phyloP scores from a whole-genome alignment of 2,329 filamentous ascomycete species.

The Dendryphion nanum region DNA sequence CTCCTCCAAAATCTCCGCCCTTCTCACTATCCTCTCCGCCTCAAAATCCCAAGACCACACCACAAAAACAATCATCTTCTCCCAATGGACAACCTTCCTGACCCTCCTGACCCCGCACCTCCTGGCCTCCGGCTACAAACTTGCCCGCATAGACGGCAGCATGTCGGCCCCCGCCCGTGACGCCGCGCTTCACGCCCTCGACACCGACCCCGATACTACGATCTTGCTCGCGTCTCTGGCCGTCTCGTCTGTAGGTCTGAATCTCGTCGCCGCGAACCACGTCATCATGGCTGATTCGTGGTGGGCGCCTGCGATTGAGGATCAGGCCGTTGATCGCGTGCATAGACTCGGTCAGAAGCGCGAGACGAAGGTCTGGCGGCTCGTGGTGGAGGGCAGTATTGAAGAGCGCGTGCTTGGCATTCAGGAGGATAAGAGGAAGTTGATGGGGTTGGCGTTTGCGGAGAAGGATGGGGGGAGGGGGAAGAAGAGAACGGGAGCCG shows the following conservation, averaged over 20 bases:
- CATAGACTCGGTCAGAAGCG: slow-evolving; percentile 81
- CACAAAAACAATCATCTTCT: slow-evolving; percentile 73
- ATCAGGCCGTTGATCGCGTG: slow-evolving; percentile 86
- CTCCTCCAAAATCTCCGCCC: slow-evolving; percentile 79
- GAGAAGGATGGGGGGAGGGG: slow-evolving; percentile 64
- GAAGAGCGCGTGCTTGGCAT: slow-evolving; percentile 79
- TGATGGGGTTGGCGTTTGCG: slow-evolving; percentile 76
- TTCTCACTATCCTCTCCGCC: slow-evolving; percentile 72
- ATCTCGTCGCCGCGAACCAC: slow-evolving; percentile 81
- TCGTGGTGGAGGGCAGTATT: slow-evolving; percentile 77
- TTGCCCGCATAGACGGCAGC: slow-evolving; percentile 74
- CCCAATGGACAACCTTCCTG: slow-evolving; percentile 75
- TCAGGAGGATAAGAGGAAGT: slow-evolving; percentile 73
- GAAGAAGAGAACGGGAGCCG: slow-evolving; percentile 42
- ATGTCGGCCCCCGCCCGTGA: slow-evolving; percentile 74
- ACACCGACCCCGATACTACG: slow-evolving; percentile 64
- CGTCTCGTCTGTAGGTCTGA: slow-evolving; percentile 82
- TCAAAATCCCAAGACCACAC: slow-evolving; percentile 56
- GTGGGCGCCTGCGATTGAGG: slow-evolving; percentile 91
- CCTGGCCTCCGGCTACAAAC: slow-evolving; percentile 58
- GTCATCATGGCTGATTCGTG: slow-evolving; percentile 81
- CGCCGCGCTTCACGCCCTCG: slow-evolving; percentile 64
- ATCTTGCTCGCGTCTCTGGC: slow-evolving; percentile 79
- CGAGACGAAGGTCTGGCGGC: slow-evolving; percentile 73
- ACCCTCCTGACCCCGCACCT: slow-evolving; percentile 71